Conservation (phyloP, 345 rosid genomes). For the Acer negundo region DNA sequence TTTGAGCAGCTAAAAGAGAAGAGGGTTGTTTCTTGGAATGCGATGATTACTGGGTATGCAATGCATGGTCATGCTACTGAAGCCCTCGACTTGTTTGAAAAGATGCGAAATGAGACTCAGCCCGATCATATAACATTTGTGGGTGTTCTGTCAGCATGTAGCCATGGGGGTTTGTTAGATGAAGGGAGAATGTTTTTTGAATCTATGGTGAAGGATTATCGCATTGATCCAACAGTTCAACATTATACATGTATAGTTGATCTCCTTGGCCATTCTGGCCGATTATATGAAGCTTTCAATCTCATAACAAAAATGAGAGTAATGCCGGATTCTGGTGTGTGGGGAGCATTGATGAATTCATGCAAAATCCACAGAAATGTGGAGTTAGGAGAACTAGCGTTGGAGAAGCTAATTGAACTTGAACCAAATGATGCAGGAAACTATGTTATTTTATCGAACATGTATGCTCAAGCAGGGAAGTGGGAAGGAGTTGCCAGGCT, state of each 20-base stretch:
- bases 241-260: constrained; percentile 48
- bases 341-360: constrained; percentile 45
- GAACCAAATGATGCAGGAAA: constrained; percentile 41
- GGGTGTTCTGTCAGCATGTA: constrained; percentile 45
- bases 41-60: constrained; percentile 46
- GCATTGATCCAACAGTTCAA: constrained; percentile 33
- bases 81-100: constrained; percentile 34
- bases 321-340: constrained; percentile 37
- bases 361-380: constrained; percentile 38
- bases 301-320: constrained; percentile 39
- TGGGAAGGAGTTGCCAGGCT: constrained; percentile 41
- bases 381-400: constrained; percentile 37
- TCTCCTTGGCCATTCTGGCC: constrained; percentile 43
- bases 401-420: constrained; percentile 37
- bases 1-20: constrained; percentile 33
- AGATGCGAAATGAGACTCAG: constrained; percentile 23
- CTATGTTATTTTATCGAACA: constrained; percentile 37
- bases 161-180: constrained; percentile 39
- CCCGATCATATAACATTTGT: constrained; percentile 40
- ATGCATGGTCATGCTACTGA: constrained; percentile 36
- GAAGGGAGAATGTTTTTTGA: constrained; percentile 35
- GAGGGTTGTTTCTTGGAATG: constrained; percentile 39
- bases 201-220: constrained; percentile 29
- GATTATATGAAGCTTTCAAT: constrained; percentile 35
- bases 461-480: constrained; percentile 38